Evolutionary conservation across 371 early-diverging fungal species (phyloP).

Genomic region (Mortierella sp.): DNA sequence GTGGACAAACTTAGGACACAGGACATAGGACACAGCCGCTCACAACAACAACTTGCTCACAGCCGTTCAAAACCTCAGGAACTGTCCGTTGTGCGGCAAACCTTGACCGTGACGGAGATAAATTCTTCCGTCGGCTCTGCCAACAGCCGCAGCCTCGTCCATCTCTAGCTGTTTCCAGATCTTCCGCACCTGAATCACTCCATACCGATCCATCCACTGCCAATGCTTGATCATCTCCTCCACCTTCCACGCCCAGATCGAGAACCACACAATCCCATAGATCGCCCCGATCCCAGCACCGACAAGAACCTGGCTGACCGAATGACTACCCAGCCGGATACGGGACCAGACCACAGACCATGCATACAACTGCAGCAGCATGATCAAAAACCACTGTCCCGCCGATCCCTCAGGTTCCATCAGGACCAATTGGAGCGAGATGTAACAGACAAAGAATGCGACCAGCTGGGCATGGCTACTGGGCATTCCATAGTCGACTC

Average conservation of each 20-base stretch:
- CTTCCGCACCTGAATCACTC: conserved; percentile 55
- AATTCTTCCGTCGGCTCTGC: conserved; percentile 46
- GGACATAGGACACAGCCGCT: too few species aligned
- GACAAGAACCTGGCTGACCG: conserved; percentile 64
- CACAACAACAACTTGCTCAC: neutral
- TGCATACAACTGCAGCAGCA: conserved; percentile 57
- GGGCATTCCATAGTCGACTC: conserved; percentile 81
- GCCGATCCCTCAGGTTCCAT: conserved; percentile 45
- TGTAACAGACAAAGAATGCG: conserved; percentile 75
- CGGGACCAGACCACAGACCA: conserved; percentile 68
- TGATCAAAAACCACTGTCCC: conserved; percentile 57
- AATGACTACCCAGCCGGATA: conserved; percentile 64
- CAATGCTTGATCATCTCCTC: conserved; percentile 58
- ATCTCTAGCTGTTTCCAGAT: conserved; percentile 57
- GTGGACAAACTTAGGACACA: too few species aligned
- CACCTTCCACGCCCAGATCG: conserved; percentile 59
- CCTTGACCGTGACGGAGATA: conserved; percentile 38
- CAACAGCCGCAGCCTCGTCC: conserved; percentile 38
- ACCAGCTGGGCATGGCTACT: conserved; percentile 81
- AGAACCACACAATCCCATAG: conserved; percentile 58
- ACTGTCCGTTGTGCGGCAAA: conserved; percentile 26
- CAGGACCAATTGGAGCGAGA: conserved; percentile 52
- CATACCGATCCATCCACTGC: conserved; percentile 59
- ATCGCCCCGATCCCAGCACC: conserved; percentile 60
- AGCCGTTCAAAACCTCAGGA: conserved; percentile 18